These are phyloP conservation scores for Juncus inflexus DNA, from an alignment of 176 grass and related monocot species.

Conservation along the genomic window DNA sequence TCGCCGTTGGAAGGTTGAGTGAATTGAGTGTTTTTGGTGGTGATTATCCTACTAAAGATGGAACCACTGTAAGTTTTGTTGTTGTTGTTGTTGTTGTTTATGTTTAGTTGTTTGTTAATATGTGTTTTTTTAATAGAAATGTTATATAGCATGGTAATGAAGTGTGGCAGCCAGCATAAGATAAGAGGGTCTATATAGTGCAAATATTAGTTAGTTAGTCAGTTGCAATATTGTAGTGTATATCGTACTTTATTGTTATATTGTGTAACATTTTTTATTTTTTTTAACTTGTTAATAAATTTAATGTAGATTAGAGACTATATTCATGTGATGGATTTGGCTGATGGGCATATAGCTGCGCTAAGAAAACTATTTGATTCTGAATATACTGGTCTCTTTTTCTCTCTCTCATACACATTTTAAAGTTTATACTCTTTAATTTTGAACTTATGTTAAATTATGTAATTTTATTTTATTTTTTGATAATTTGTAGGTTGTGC, in stretches of 20 bases:
- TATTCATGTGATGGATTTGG: constrained; percentile 93
- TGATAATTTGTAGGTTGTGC: constrained; percentile 49
- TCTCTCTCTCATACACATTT: not conserved
- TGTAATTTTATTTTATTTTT: not conserved
- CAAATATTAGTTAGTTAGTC: no score
- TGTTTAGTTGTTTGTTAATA: no score
- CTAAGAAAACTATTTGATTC: constrained; percentile 69
- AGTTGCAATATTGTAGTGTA: no score
- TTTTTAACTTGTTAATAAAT: no score
- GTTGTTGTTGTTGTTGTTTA: no score
- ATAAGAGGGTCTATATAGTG: no score
- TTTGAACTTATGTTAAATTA: not conserved
- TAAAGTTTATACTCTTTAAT: not conserved
- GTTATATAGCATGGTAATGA: no score
- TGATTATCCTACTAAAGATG: constrained; percentile 85
- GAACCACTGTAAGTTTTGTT: constrained; percentile 51
- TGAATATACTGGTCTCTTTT: constrained; percentile 40
- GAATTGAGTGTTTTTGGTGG: constrained; percentile 76
- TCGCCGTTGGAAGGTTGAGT: constrained; percentile 58
- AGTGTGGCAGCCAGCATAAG: no score
- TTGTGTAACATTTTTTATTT: no score
- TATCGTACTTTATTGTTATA: no score
- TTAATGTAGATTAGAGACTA: constrained; percentile 66
- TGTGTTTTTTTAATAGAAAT: no score
- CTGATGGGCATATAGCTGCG: constrained; percentile 83